Conservation (phyloP, 2,329 filamentous ascomycete species). For the Purpureocillium takamizusanense region DNA sequence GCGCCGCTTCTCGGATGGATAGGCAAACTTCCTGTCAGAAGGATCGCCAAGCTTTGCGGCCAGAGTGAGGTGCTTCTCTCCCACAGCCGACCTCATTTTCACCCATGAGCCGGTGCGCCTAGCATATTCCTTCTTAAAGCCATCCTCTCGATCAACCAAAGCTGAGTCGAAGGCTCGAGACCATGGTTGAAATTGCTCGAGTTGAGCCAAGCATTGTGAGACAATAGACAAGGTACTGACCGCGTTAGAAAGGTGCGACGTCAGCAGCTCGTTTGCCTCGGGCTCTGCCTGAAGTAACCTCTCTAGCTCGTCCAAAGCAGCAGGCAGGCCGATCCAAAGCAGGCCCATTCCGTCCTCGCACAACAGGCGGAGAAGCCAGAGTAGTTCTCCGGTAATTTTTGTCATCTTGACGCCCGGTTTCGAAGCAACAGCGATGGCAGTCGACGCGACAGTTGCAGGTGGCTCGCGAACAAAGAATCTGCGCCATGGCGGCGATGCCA, state of each 20-base stretch:
- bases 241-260: conserved; percentile 20
- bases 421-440: conserved; percentile 11
- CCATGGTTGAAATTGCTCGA: conserved; percentile 40
- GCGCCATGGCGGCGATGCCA: conserved; percentile 31
- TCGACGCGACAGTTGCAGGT: conserved; percentile 9
- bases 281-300: conserved; percentile 29
- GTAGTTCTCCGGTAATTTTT: conserved; percentile 15
- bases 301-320: conserved; percentile 38
- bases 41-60: conserved; percentile 20
- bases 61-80: conserved; percentile 6
- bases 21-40: conserved; percentile 28
- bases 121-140: conserved; percentile 17
- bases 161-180: conserved; percentile 27
- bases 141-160: conserved; percentile 11
- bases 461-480: conserved; percentile 20
- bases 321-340: conserved; percentile 21
- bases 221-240: conserved; percentile 38
- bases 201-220: conserved; percentile 31
- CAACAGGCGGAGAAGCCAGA: conserved; percentile 26
- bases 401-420: conserved; percentile 11
- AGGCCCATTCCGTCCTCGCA: conserved; percentile 24
- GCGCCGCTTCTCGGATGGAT: conserved; percentile 33
- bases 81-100: conserved; percentile 8
- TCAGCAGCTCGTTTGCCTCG: conserved; percentile 25
- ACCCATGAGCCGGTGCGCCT: conserved; percentile 6